These are phyloP conservation scores for Vicia sativa DNA, from an alignment of 306 rosid genomes.

Conservation along the genomic window DNA sequence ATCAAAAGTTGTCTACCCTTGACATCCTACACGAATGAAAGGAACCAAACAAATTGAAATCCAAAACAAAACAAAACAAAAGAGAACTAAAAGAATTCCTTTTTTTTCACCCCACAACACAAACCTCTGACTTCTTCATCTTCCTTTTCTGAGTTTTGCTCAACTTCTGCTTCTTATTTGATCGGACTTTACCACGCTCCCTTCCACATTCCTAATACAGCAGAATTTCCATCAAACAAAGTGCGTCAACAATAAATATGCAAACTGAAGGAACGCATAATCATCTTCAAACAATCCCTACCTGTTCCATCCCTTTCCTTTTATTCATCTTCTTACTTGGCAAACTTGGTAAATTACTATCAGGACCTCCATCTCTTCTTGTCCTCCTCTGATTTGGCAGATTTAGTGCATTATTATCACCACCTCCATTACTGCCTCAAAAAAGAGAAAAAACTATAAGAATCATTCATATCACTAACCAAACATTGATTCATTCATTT, in stretches of 20 bases:
- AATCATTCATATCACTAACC: neutral
- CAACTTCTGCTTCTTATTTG: slow-evolving; percentile 55
- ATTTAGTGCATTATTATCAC: slow-evolving; percentile 51
- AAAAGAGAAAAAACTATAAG: neutral
- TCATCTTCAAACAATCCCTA: slow-evolving; percentile 13
- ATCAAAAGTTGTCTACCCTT: slow-evolving; percentile 60
- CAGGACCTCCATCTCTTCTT: slow-evolving; percentile 47
- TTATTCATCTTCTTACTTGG: slow-evolving; percentile 50
- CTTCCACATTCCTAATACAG: slow-evolving; percentile 44
- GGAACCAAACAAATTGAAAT: slow-evolving; percentile 34
- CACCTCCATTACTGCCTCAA: slow-evolving; percentile 48
- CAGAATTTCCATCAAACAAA: slow-evolving; percentile 27
- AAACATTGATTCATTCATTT: neutral
- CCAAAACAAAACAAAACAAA: slow-evolving; percentile 26
- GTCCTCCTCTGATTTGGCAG: slow-evolving; percentile 50
- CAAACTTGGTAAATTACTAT: slow-evolving; percentile 50
- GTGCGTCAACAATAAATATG: neutral
- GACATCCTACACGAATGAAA: slow-evolving; percentile 57
- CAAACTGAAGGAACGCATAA: slow-evolving; percentile 13
- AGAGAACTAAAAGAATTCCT: slow-evolving; percentile 28
- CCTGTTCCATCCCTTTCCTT: slow-evolving; percentile 58
- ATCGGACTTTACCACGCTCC: slow-evolving; percentile 40
- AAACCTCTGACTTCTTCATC: slow-evolving; percentile 77
- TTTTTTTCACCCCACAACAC: slow-evolving; percentile 32
- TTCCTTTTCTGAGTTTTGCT: slow-evolving; percentile 74